Evolutionary conservation across 1,139 yeast genomes (phyloP).

Genomic region (Candida frijolesensis): DNA sequence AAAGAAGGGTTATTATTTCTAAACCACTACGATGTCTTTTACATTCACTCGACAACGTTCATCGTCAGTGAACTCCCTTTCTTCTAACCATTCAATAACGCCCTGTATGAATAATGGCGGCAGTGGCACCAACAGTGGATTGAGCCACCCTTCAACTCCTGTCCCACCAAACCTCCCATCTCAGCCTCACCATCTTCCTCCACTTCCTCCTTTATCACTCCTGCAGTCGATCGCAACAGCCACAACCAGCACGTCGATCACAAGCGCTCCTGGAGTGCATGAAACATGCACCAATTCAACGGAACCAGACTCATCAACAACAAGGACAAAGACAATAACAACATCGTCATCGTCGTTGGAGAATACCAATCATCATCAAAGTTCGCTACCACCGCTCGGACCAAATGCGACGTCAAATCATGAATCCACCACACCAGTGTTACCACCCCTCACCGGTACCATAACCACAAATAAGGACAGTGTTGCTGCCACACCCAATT

Average conservation of each 20-base stretch:
- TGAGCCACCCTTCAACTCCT: constrained; percentile 7
- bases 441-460: constrained; percentile 1
- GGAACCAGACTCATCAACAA: constrained; percentile 1
- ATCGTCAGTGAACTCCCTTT: constrained; percentile 37
- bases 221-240: neutral
- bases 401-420: constrained; percentile 5
- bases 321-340: constrained; percentile 5
- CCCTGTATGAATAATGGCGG: constrained; percentile 5
- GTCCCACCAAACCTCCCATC: constrained; percentile 8
- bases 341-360: neutral
- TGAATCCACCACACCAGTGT: constrained; percentile 2
- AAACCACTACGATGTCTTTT: constrained; percentile 9
- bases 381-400: constrained; percentile 2
- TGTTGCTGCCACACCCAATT: constrained; percentile 17
- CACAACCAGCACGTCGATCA: neutral
- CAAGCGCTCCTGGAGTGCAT: neutral
- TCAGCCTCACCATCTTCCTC: constrained; percentile 8
- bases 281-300: neutral
- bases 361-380: neutral
- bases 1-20: neutral
- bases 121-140: constrained; percentile 1
- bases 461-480: constrained; percentile 2
- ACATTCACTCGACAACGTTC: constrained; percentile 26
- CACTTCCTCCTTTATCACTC: constrained; percentile 5
- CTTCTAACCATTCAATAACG: constrained; percentile 26